phyloP scores from a whole-genome alignment of 2,329 filamentous ascomycete species.

The Teratosphaeria nubilosa region DNA sequence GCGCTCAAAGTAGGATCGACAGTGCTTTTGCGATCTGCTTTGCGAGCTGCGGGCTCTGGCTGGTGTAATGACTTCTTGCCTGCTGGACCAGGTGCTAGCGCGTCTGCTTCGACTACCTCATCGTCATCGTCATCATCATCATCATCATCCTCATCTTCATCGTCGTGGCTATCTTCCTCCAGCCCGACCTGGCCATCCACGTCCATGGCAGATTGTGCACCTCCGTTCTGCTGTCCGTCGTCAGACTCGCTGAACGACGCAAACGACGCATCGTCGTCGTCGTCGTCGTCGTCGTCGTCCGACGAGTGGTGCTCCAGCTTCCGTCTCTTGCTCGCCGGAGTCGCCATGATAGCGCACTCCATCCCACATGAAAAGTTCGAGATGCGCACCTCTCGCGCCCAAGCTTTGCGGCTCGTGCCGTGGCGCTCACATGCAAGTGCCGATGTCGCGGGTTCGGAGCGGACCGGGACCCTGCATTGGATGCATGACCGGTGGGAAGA shows the following conservation, averaged over 20 bases:
- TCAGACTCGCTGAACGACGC: conserved; percentile 21
- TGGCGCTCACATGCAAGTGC: background rate
- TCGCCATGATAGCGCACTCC: no score
- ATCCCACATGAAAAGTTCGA: background rate
- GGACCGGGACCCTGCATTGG: no score
- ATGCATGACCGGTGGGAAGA: background rate
- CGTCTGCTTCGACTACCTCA: background rate
- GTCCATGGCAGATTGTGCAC: conserved; percentile 6
- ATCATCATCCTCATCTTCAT: conserved; percentile 3
- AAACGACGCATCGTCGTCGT: conserved; percentile 22
- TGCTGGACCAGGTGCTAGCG: background rate
- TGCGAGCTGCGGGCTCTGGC: conserved; percentile 3
- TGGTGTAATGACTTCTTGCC: no score
- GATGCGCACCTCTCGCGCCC: background rate
- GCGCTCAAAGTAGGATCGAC: conserved; percentile 8
- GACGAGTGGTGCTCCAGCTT: conserved; percentile 26
- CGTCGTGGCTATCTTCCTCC: conserved; percentile 6
- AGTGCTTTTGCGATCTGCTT: background rate
- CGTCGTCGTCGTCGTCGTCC: conserved; percentile 18
- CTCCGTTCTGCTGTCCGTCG: background rate
- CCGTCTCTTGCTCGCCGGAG: conserved; percentile 22
- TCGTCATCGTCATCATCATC: conserved; percentile 9
- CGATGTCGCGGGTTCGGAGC: background rate
- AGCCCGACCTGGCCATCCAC: conserved; percentile 4
- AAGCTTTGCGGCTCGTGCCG: background rate